Evolutionary conservation across 441 rosid species (phyloP), one percentile per base, ranked within the genome.

Genomic region (Theobroma grandiflorum): DNA sequence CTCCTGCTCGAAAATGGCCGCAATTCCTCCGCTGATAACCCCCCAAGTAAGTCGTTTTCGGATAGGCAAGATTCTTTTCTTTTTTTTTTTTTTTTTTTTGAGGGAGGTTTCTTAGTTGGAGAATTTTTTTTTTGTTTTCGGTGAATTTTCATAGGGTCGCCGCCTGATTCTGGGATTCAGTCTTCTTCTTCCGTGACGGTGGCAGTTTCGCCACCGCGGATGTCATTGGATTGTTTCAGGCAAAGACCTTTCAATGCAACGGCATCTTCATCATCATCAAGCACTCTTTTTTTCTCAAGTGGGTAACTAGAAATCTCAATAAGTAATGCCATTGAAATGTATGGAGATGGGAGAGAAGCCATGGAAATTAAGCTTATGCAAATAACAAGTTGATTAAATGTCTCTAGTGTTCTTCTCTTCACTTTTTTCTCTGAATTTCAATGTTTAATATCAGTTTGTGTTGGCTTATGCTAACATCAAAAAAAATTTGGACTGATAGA

Each of bases 221-320:
- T 92, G 82, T 85, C 92, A 15, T 73, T 94, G 89, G 98, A 96
- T 72, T 89, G 91, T 80, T 93, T 90, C 90, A 85, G 87, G 88
- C 93, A 86, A 80, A 87, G 88, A 72, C 80, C 91, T n/a, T 92
- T 84, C 83, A 91, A 82, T 79, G 82, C 86, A 10, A 82, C 88
- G 6, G 83, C 86, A 18, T 87, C 94, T 0, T 89, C 98, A 38
- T 90, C 95, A 57, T 90, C 98, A 8, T 86, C 96, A 7, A 85
- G 91, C 82, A 91, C 98, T 47, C 84, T 90, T 71, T 92, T 94
- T 81, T 91, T 92, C 92, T 88, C 93, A 11, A 87, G 82, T 82
- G 93, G 97, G 77, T 90, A 71, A 79, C 20, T 31, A 68, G 69
- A 6, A 55, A 35, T 73, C 4, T 7, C 7, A 42, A 61, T 26